A percentile compares a stretch with the other conserved stretches of the same genome.
phyloP scores from a whole-genome alignment of 2,329 filamentous ascomycete genomes.

The Ascochyta clinopodiicola region DNA sequence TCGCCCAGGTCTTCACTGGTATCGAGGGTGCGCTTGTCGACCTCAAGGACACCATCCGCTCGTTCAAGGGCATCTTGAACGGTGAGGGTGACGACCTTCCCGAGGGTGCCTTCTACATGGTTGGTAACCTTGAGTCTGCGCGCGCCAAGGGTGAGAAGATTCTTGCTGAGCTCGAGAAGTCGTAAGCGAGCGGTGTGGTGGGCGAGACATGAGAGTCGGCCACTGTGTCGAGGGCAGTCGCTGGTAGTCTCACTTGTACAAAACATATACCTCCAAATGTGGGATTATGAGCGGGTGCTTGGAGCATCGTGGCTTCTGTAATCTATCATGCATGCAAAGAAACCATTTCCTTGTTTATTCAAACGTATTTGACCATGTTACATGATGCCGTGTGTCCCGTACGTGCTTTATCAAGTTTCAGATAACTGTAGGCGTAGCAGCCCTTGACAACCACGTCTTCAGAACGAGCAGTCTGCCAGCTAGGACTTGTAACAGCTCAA shows the following conservation, averaged over 20 bases:
- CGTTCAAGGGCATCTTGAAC: slow-evolving; percentile 95
- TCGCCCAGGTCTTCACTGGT: slow-evolving; percentile 82
- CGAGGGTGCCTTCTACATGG: slow-evolving; percentile 97
- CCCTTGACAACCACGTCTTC: too few relatives aligned
- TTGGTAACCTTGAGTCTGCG: slow-evolving; percentile 92
- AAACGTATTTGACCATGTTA: background rate
- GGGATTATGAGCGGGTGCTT: slow-evolving; percentile 43
- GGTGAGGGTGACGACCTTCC: slow-evolving; percentile 96
- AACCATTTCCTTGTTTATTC: slow-evolving; percentile 39
- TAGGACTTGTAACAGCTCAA: too few relatives aligned
- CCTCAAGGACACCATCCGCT: slow-evolving; percentile 96
- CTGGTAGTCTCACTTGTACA: slow-evolving; percentile 47
- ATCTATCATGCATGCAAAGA: slow-evolving; percentile 51
- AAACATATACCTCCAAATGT: slow-evolving; percentile 46
- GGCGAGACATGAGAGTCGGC: slow-evolving; percentile 44
- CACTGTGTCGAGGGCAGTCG: slow-evolving; percentile 42
- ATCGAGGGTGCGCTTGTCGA: slow-evolving; percentile 98
- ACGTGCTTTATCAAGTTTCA: background rate
- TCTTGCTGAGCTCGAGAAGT: slow-evolving; percentile 83
- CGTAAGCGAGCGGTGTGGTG: slow-evolving; percentile 43
- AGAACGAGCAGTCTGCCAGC: too few relatives aligned
- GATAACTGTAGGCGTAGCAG: too few relatives aligned
- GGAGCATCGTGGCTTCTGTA: slow-evolving; percentile 48
- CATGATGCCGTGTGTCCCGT: background rate
- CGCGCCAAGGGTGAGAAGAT: slow-evolving; percentile 99